Conservation (phyloP, 306 rosid species). For the Gastrolobium villosum region DNA sequence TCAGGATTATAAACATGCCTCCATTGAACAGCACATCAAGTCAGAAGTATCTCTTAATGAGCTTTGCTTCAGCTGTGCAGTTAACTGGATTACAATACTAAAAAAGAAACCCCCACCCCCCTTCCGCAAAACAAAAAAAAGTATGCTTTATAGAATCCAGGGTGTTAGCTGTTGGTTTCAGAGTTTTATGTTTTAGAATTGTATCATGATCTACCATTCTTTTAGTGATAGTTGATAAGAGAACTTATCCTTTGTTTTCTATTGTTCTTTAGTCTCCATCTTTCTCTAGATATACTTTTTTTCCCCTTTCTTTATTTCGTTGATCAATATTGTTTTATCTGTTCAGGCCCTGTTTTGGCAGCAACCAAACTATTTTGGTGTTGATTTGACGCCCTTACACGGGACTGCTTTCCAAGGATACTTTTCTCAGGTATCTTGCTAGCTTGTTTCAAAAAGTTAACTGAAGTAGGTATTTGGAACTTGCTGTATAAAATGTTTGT, state of each 20-base stretch:
- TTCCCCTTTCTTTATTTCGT: background rate
- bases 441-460: constrained; percentile 20
- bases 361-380: constrained; percentile 89
- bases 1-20: background rate
- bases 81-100: background rate
- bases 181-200: constrained; percentile 3
- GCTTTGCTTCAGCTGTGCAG: background rate
- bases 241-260: constrained; percentile 5
- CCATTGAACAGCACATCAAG: background rate
- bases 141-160: background rate
- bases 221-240: background rate
- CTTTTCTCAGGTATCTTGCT: constrained; percentile 77
- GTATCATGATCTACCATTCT: constrained; percentile 14
- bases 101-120: too few relatives aligned
- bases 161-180: constrained; percentile 12
- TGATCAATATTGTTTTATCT: constrained; percentile 29
- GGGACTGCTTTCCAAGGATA: constrained; percentile 88
- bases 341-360: constrained; percentile 93
- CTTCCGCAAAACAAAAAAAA: background rate
- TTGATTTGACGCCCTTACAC: constrained; percentile 82
- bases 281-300: background rate
- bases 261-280: background rate
- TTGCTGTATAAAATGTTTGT: constrained; percentile 6
- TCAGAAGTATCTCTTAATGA: constrained; percentile 16
- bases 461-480: constrained; percentile 16